These are phyloP conservation scores for Petasospora fabianii DNA, from an alignment of 1,139 yeast species.

Conservation along the genomic window DNA sequence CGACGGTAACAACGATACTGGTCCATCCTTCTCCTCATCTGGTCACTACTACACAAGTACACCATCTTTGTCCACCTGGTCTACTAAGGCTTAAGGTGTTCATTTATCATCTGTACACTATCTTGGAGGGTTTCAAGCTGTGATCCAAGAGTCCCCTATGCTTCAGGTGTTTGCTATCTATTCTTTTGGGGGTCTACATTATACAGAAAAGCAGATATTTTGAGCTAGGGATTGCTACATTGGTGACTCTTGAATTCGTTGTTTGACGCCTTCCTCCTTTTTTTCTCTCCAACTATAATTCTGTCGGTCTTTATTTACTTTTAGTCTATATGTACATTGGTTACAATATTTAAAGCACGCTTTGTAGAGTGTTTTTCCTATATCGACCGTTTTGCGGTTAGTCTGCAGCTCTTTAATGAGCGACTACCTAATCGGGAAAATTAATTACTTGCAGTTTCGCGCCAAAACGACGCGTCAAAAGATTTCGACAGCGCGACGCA, in stretches of 20 bases:
- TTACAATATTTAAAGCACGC: no score
- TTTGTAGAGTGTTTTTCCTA: no score
- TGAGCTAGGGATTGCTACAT: background rate
- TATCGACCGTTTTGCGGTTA: no score
- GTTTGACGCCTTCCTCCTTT: background rate
- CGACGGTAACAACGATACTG: slow-evolving; percentile 79
- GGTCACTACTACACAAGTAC: slow-evolving; percentile 51
- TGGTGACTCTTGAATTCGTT: background rate
- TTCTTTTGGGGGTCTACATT: slow-evolving; percentile 1
- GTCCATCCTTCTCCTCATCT: slow-evolving; percentile 48
- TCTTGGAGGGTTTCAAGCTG: background rate
- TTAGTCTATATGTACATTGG: background rate
- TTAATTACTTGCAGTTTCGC: slow-evolving; percentile 4
- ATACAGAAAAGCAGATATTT: background rate
- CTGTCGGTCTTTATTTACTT: slow-evolving; percentile 1
- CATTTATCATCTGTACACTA: slow-evolving; percentile 1
- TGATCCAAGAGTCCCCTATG: background rate
- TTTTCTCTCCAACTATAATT: slow-evolving; percentile 1
- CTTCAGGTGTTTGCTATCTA: background rate
- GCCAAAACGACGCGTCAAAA: slow-evolving; percentile 3
- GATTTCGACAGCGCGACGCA: no score
- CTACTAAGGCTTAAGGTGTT: slow-evolving; percentile 52
- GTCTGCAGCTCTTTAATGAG: no score
- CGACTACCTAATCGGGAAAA: slow-evolving; percentile 11
- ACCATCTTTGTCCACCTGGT: slow-evolving; percentile 53